These are phyloP conservation scores for Thielaviopsis ethacetica DNA, from an alignment of 2,329 filamentous ascomycete genomes.

Conservation along the genomic window DNA sequence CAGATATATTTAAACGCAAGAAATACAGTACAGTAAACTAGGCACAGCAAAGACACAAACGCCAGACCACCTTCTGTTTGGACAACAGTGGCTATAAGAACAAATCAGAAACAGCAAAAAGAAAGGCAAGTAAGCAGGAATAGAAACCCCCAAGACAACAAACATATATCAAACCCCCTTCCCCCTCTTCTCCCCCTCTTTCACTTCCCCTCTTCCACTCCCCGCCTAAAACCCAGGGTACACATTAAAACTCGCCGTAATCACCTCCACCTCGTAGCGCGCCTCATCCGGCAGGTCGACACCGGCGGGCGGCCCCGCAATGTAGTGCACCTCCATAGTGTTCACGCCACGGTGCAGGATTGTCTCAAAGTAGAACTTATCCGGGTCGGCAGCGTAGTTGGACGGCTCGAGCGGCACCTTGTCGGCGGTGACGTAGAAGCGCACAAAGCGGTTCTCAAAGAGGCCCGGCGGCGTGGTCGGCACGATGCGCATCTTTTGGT, in stretches of 20 bases:
- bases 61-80: background rate
- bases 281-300: conserved; percentile 40
- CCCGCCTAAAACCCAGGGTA: conserved; percentile 6
- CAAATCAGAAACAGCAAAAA: background rate
- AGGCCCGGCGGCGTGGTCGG: conserved; percentile 5
- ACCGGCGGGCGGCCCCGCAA: conserved; percentile 50
- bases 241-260: conserved; percentile 54
- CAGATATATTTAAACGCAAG: background rate
- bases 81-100: background rate
- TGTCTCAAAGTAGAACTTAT: conserved; percentile 59
- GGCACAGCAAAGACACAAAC: background rate
- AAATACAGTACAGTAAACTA: background rate
- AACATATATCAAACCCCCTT: background rate
- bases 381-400: conserved; percentile 37
- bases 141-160: background rate
- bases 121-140: conserved; percentile 12
- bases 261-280: conserved; percentile 60
- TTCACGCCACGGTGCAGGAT: conserved; percentile 58
- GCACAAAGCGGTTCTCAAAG: conserved; percentile 10
- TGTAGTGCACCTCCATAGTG: conserved; percentile 60
- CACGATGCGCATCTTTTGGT: conserved; percentile 11
- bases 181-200: background rate
- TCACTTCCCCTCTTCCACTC: background rate
- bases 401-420: conserved; percentile 39
- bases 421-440: conserved; percentile 25